Conservation (phyloP, 2,329 filamentous ascomycete species). For the Tolypocladium tropicale region DNA sequence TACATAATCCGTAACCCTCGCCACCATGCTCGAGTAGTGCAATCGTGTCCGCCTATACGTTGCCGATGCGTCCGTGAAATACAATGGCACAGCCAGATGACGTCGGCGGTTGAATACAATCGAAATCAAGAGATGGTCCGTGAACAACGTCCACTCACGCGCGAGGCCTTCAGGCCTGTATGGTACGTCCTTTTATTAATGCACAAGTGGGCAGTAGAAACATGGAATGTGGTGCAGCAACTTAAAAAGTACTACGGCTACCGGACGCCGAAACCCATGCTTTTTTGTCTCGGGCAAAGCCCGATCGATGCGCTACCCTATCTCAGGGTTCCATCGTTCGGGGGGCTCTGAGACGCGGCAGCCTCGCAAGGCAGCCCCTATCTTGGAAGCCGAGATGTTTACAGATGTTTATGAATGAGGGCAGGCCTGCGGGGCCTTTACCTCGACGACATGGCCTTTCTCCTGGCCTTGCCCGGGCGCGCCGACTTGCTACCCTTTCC, state of each 20-base stretch:
- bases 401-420: neutral
- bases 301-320: neutral
- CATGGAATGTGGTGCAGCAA: neutral
- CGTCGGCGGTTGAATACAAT: neutral
- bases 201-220: neutral
- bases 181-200: no score
- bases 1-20: no score
- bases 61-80: neutral
- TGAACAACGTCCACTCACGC: no score
- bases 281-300: neutral
- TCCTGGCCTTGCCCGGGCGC: conserved; percentile 40
- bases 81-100: neutral
- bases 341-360: neutral
- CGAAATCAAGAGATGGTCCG: neutral
- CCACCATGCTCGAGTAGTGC: neutral
- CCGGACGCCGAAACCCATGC: neutral
- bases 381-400: neutral
- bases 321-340: neutral
- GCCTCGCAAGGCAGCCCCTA: neutral
- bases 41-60: neutral
- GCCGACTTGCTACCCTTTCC: conserved; percentile 25
- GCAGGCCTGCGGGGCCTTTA: conserved; percentile 4
- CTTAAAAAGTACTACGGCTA: neutral
- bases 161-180: no score
- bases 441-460: conserved; percentile 29